phyloP scores from a whole-genome alignment of 2,329 filamentous ascomycete genomes.

The Penicillium sp. region DNA sequence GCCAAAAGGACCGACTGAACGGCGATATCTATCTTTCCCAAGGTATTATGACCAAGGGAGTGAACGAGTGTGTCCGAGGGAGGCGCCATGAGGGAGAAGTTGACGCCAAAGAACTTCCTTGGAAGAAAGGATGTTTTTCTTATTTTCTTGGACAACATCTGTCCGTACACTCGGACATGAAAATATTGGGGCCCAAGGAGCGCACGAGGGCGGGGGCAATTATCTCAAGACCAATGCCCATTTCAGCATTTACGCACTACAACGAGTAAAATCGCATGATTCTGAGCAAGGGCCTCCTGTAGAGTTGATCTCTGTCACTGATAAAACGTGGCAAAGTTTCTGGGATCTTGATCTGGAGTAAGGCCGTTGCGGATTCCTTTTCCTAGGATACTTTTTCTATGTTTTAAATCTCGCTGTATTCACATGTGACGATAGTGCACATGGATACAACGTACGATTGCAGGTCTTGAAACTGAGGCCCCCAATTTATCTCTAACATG shows the following conservation, averaged over 20 bases:
- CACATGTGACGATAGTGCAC: not conserved
- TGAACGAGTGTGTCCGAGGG: slow-evolving; percentile 9
- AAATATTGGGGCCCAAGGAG: not conserved
- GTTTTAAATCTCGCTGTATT: not conserved
- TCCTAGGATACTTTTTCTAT: not conserved
- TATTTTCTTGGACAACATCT: not conserved
- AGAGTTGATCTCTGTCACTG: not conserved
- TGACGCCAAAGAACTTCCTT: not conserved
- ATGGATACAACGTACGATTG: not conserved
- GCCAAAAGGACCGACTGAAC: slow-evolving; percentile 19
- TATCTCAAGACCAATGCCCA: slow-evolving; percentile 48
- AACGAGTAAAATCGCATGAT: slow-evolving; percentile 5
- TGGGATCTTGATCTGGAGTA: not conserved
- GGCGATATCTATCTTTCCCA: slow-evolving; percentile 20
- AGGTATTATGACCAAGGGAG: slow-evolving; percentile 20
- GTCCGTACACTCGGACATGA: not conserved
- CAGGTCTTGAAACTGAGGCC: not conserved
- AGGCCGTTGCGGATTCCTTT: not conserved
- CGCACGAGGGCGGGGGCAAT: slow-evolving; percentile 33
- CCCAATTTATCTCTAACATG: slow-evolving; percentile 3
- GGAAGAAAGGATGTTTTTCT: not conserved
- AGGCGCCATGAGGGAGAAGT: slow-evolving; percentile 11
- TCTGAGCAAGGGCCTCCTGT: not conserved
- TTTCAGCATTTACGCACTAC: not conserved
- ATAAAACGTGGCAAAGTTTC: not conserved